Evolutionary conservation across 192 early-diverging fungal species (phyloP).

Genomic region (Jimgerdemannia flammicorona): DNA sequence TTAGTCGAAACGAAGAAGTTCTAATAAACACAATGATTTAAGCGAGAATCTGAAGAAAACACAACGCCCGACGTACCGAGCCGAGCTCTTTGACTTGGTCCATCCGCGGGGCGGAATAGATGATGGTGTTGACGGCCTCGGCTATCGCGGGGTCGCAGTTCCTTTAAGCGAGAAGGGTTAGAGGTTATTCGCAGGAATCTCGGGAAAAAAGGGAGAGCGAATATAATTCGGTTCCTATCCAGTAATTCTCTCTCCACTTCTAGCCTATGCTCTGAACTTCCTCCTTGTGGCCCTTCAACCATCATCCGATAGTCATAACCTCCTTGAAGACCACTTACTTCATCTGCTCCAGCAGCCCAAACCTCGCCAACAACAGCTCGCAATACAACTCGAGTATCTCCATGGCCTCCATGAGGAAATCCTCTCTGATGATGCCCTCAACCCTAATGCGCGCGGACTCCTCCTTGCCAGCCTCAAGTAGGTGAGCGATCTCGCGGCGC

Average conservation of each 20-base stretch:
- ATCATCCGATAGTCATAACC: not conserved
- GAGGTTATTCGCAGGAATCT: not conserved
- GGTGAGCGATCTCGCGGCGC: constrained; percentile 75
- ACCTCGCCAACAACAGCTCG: constrained; percentile 83
- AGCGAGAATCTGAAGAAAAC: not conserved
- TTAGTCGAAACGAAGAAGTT: not conserved
- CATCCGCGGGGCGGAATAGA: constrained; percentile 85
- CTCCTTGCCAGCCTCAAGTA: constrained; percentile 80
- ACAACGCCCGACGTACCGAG: constrained; percentile 22
- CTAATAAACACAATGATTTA: not conserved
- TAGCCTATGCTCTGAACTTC: too few relatives aligned
- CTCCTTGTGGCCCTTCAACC: too few relatives aligned
- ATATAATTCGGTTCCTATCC: not conserved
- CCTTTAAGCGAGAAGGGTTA: constrained; percentile 23
- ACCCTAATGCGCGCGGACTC: constrained; percentile 86
- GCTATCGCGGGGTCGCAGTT: constrained; percentile 75
- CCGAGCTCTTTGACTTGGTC: constrained; percentile 80
- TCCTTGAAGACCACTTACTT: constrained; percentile 40
- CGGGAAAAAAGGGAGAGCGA: not conserved
- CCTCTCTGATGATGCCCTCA: constrained; percentile 93
- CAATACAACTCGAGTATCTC: constrained; percentile 93
- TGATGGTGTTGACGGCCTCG: constrained; percentile 86
- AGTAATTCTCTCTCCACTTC: not conserved
- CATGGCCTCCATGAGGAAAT: constrained; percentile 88
- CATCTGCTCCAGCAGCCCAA: constrained; percentile 81